Evolutionary conservation across 1,284 basidiomycete species (phyloP).

Genomic region (Papiliotrema fonsecae): DNA sequence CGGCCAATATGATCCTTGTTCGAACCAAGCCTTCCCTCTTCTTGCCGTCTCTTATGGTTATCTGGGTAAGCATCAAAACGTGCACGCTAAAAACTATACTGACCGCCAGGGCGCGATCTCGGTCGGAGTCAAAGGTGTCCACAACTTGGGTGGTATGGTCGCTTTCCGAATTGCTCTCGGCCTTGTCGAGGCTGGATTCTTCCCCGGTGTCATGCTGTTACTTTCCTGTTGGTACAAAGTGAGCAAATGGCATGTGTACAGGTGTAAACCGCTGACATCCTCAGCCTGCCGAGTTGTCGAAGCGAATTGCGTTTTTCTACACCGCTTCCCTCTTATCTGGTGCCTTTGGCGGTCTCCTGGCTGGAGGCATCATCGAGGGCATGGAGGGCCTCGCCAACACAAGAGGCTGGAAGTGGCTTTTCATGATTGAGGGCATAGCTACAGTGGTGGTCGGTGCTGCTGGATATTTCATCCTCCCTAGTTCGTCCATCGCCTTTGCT

Average conservation of each 20-base stretch:
- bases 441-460: conserved; percentile 33
- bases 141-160: conserved; percentile 42
- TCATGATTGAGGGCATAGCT: conserved; percentile 44
- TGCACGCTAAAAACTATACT: background rate
- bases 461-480: conserved; percentile 45
- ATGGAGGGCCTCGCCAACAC: conserved; percentile 27
- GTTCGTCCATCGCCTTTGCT: conserved; percentile 10
- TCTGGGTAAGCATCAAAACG: conserved; percentile 15
- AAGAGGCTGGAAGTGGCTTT: conserved; percentile 43
- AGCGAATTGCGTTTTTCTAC: conserved; percentile 38
- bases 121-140: conserved; percentile 40
- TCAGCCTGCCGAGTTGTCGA: conserved; percentile 41
- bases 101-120: conserved; percentile 39
- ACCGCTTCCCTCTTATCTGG: conserved; percentile 39
- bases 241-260: background rate
- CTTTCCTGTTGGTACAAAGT: conserved; percentile 43
- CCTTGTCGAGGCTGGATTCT: conserved; percentile 43
- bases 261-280: background rate
- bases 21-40: conserved; percentile 42
- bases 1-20: conserved; percentile 45
- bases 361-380: conserved; percentile 35
- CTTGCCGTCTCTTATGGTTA: conserved; percentile 38
- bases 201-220: conserved; percentile 36
- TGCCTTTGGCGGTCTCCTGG: conserved; percentile 43
- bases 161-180: conserved; percentile 46